phyloP scores from a whole-genome alignment of 176 grass and related monocot species.

The Juncus effusus region DNA sequence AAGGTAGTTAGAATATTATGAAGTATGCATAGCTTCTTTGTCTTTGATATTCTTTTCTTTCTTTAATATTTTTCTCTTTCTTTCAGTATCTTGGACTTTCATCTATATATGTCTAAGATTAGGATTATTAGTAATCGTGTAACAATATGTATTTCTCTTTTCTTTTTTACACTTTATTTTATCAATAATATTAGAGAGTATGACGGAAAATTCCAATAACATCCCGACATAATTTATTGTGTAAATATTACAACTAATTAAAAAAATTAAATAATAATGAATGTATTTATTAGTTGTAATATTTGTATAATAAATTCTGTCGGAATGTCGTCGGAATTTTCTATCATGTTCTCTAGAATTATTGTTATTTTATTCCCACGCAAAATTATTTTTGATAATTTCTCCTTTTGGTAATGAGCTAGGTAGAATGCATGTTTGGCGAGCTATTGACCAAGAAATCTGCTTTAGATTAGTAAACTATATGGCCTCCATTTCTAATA shows the following conservation, averaged over 20 bases:
- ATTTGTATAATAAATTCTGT: no score
- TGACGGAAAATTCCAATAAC: no score
- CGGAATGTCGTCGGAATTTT: background rate
- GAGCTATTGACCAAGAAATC: conserved; percentile 17
- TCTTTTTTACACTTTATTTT: background rate
- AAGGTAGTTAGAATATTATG: background rate
- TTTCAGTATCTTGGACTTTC: conserved; percentile 14
- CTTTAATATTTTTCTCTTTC: conserved; percentile 10
- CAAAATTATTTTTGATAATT: no score
- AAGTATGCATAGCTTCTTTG: background rate
- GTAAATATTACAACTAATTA: no score
- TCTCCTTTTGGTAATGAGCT: no score
- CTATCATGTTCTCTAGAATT: no score
- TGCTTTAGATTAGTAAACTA: background rate
- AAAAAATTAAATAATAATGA: no score
- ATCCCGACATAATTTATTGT: no score
- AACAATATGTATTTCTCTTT: conserved; percentile 1
- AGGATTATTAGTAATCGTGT: background rate
- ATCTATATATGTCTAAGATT: background rate
- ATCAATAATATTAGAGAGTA: no score
- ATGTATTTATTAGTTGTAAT: no score
- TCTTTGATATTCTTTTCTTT: background rate
- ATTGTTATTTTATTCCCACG: no score
- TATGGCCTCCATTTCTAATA: background rate
- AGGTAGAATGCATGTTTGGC: conserved; percentile 29